Conservation (phyloP, 495 filamentous ascomycete species). For the Annulohypoxylon bovei region DNA sequence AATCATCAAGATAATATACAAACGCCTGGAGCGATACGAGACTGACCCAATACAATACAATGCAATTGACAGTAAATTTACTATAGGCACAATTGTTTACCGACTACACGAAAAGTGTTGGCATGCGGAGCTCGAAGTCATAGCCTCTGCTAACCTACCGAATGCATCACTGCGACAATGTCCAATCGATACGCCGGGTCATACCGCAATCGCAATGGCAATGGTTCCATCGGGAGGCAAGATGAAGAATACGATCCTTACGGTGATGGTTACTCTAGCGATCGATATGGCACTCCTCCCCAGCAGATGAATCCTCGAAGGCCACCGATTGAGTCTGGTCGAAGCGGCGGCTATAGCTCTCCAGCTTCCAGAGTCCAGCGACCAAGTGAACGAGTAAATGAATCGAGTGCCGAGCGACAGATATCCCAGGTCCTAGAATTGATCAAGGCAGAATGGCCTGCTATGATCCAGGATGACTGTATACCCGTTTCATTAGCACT, state of each 20-base stretch:
- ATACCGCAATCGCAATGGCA: slow-evolving; percentile 50
- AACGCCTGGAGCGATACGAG: background rate
- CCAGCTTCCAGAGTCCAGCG: slow-evolving; percentile 36
- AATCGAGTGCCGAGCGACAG: slow-evolving; percentile 58
- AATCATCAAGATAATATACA: background rate
- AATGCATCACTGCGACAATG: slow-evolving; percentile 50
- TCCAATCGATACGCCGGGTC: slow-evolving; percentile 54
- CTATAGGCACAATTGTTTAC: background rate
- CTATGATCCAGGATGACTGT: slow-evolving; percentile 87
- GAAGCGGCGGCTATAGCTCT: slow-evolving; percentile 29
- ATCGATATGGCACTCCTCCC: slow-evolving; percentile 47
- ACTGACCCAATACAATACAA: background rate
- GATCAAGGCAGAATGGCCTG: slow-evolving; percentile 88
- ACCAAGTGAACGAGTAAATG: slow-evolving; percentile 48
- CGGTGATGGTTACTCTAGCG: slow-evolving; percentile 57
- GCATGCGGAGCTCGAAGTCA: slow-evolving; percentile 2
- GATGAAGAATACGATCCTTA: slow-evolving; percentile 59
- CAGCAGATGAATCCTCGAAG: slow-evolving; percentile 45
- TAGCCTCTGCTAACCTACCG: slow-evolving; percentile 19
- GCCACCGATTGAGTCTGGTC: slow-evolving; percentile 31
- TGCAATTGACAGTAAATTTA: background rate
- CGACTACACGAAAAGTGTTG: background rate
- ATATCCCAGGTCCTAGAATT: slow-evolving; percentile 63
- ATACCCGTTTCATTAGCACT: slow-evolving; percentile 92
- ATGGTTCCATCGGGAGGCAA: slow-evolving; percentile 36